Base-by-base conservation (phyloP, 208 protist genomes). In the Acanthamoeba sp. region DNA sequence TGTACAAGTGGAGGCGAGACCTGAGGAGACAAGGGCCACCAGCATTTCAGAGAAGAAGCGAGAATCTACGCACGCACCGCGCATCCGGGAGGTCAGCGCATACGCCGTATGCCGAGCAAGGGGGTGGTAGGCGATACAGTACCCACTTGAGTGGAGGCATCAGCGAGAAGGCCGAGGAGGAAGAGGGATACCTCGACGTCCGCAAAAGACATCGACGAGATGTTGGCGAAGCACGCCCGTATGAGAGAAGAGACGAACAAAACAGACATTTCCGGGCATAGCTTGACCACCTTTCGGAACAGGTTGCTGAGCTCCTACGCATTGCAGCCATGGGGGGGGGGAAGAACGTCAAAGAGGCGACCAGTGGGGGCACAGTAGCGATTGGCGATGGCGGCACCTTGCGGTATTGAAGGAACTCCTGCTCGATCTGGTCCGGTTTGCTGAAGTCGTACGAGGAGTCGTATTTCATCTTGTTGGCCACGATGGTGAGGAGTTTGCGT, bases 381-480 rank as follows among this genome's bases (percentile, higher is more conserved):
- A n/a, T n/a, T n/a, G n/a, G n/a, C n/a, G n/a, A n/a, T 40, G 36
- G 1, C 2, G 0, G 7, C 6, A 84, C 76, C 76, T 84, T 84
- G 76, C 76, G 76, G 40, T 84, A 84, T 10, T 55, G 40, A 7
- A 84, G 34, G 76, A 84, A 84, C 22, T 84, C 76, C 27, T 57
- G 76, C 76, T 84, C 76, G n/a, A 84, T 32, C 76, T 84, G 76
- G 27, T 84, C 76, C 76, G 76, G 76, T 40, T 84, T 84, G 40
- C 40, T 9, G 42, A 84, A 84, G 76, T 84, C 76, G n/a, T 57
- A 84, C 24, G 76, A 84, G 18, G 76, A 84, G 42, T 84, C 76
- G 42, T 84, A 84, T 24, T 84, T 84, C 76, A 84, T 84, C 76
- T 84, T 84, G 42, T 84, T 84, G 76, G 76, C 76, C 40, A 84